These are phyloP conservation scores for Salvia splendens DNA, from an alignment of 257 asterid genomes.

Conservation along the genomic window DNA sequence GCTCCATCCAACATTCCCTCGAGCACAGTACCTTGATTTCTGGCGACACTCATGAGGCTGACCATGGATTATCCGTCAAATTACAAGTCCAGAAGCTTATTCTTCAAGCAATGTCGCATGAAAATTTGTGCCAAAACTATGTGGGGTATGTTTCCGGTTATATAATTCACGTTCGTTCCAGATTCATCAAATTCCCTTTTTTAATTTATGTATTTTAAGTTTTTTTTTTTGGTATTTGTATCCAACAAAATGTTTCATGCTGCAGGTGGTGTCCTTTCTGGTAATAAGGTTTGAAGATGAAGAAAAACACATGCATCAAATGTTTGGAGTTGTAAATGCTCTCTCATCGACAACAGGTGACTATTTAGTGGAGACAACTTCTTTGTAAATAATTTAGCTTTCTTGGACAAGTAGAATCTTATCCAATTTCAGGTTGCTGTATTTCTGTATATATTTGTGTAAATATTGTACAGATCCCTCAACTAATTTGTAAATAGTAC, in stretches of 20 bases:
- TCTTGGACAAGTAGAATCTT: not conserved
- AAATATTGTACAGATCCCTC: constrained; percentile 31
- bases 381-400: constrained; percentile 27
- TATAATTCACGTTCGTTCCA: not conserved
- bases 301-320: not conserved
- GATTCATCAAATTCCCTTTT: not conserved
- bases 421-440: not conserved
- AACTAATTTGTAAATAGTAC: constrained; percentile 1
- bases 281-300: constrained; percentile 45
- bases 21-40: constrained; percentile 66
- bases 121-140: constrained; percentile 93
- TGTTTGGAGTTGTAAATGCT: constrained; percentile 11
- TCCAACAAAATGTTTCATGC: constrained; percentile 22
- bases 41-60: constrained; percentile 84
- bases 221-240: not conserved
- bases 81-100: constrained; percentile 95
- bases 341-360: not conserved
- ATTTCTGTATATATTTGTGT: constrained; percentile 23
- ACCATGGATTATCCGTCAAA: constrained; percentile 89
- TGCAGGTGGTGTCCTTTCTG: constrained; percentile 99
- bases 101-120: constrained; percentile 87
- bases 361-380: not conserved
- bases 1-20: constrained; percentile 58
- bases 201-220: too few species aligned
- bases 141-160: constrained; percentile 68